Percentiles rank a stretch among this genome's conserved stretches.
Evolutionary conservation across 768 basidiomycete genomes (phyloP).

Genomic region (Candolleomyces aberdarensis): DNA sequence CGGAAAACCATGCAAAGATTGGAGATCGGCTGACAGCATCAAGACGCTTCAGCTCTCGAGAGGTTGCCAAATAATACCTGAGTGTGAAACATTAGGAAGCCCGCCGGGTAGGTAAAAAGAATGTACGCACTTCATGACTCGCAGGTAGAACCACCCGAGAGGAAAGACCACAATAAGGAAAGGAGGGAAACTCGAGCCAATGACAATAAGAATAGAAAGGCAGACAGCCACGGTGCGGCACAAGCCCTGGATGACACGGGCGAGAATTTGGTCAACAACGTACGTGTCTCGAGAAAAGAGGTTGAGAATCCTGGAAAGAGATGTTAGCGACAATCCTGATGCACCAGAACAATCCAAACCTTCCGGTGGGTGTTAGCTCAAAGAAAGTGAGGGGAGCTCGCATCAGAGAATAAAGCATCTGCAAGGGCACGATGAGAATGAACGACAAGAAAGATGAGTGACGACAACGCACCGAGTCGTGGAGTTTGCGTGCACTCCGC

Average conservation of each 20-base stretch:
- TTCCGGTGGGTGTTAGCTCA: conserved; percentile 82
- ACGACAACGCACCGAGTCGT: conserved; percentile 59
- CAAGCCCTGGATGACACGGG: conserved; percentile 69
- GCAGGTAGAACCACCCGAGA: conserved; percentile 73
- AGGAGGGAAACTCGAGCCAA: conserved; percentile 77
- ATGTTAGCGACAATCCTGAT: not conserved
- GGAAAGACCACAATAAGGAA: conserved; percentile 78
- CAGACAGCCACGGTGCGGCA: conserved; percentile 62
- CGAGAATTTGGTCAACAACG: conserved; percentile 81
- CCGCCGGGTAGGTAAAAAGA: not conserved
- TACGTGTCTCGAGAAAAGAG: conserved; percentile 89
- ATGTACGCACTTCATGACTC: conserved; percentile 68
- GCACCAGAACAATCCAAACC: conserved; percentile 37
- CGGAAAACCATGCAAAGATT: conserved; percentile 88
- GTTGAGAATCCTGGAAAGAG: conserved; percentile 68
- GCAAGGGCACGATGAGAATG: conserved; percentile 1
- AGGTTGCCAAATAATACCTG: conserved; percentile 86
- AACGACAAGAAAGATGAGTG: not conserved
- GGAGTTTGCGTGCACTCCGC: conserved; percentile 68
- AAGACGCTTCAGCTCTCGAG: conserved; percentile 83
- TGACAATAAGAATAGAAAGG: conserved; percentile 64
- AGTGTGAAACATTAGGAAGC: not conserved
- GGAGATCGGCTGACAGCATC: conserved; percentile 89
- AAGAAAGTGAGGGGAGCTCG: conserved; percentile 86
- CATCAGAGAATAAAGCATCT: conserved; percentile 83